phyloP scores from a whole-genome alignment of 305 asterid species.

The Solanum chacoense region DNA sequence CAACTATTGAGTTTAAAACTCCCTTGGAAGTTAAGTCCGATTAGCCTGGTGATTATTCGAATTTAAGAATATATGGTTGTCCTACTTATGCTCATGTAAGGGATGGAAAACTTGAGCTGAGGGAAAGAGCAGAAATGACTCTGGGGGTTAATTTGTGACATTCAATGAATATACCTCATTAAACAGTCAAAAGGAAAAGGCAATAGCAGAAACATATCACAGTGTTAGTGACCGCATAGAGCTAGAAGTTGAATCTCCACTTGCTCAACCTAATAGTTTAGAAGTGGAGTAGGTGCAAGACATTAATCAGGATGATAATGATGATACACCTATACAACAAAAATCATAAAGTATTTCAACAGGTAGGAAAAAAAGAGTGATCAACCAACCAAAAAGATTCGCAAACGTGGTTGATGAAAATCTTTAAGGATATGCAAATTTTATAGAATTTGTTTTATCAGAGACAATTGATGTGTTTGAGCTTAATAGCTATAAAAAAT shows the following conservation, averaged over 20 bases:
- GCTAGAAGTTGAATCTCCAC: background rate
- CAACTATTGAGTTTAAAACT: background rate
- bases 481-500: background rate
- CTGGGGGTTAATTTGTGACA: background rate
- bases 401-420: background rate
- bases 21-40: background rate
- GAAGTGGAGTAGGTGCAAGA: background rate
- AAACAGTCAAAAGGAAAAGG: background rate
- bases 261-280: background rate
- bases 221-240: background rate
- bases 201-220: background rate
- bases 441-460: background rate
- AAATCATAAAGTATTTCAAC: background rate
- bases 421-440: background rate
- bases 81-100: background rate
- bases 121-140: background rate
- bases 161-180: background rate
- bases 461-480: background rate
- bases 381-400: background rate
- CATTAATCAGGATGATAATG: background rate
- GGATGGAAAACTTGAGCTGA: background rate
- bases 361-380: background rate
- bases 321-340: background rate
- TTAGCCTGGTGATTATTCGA: background rate
- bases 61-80: background rate